These are phyloP conservation scores for Hirsutella thompsonii DNA, from an alignment of 2,329 filamentous ascomycete genomes.

Conservation along the genomic window DNA sequence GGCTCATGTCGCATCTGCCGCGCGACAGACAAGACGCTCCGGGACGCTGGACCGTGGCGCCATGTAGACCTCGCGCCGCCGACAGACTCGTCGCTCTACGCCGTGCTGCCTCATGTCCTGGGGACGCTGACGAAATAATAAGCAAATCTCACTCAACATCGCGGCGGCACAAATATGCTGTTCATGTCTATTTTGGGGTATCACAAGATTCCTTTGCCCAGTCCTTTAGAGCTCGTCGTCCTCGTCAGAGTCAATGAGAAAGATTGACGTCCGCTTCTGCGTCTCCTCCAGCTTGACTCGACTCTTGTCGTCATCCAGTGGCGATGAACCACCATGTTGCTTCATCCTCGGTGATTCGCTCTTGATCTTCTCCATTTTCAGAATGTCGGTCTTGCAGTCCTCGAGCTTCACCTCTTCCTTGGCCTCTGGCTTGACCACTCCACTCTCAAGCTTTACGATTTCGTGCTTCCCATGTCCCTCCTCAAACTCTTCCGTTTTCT, in stretches of 20 bases:
- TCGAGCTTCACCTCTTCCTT: constrained; percentile 3
- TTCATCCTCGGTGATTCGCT: not conserved
- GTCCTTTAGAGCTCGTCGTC: constrained; percentile 13
- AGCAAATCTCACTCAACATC: too few relatives aligned
- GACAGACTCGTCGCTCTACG: constrained; percentile 25
- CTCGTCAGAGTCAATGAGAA: constrained; percentile 24
- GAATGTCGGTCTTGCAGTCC: constrained; percentile 3
- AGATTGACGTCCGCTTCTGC: constrained; percentile 19
- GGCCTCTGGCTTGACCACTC: not conserved
- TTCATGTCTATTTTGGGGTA: constrained; percentile 10
- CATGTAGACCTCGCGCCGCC: constrained; percentile 32
- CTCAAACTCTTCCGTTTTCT: not conserved
- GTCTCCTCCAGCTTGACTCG: constrained; percentile 8
- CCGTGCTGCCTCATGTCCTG: constrained; percentile 33
- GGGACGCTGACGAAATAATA: constrained; percentile 38
- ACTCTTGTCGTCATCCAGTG: not conserved
- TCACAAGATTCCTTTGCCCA: constrained; percentile 6
- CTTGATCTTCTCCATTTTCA: constrained; percentile 6
- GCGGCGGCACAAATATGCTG: too few relatives aligned
- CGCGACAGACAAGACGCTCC: constrained; percentile 32
- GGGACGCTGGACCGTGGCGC: constrained; percentile 35
- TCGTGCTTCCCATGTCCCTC: not conserved
- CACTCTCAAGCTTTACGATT: not conserved
- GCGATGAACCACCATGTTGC: not conserved
- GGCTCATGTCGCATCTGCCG: constrained; percentile 39